These are phyloP conservation scores for Vaccinium myrtillus DNA, from an alignment of 148 eudicot species.

Conservation along the genomic window DNA sequence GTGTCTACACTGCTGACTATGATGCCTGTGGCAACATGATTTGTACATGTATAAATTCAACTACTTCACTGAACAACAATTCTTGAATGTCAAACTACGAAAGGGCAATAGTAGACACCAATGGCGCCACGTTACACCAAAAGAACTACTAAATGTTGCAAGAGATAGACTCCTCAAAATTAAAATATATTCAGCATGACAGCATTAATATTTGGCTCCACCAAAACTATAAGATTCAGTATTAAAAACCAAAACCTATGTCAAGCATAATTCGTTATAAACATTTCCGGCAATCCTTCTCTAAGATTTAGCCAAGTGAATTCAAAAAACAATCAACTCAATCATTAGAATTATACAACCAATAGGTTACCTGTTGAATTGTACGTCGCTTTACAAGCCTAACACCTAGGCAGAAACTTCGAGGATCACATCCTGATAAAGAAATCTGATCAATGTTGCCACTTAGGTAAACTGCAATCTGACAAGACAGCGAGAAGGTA, in stretches of 20 bases:
- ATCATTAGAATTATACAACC: not conserved
- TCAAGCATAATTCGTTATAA: not conserved
- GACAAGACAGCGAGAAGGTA: conserved; percentile 21
- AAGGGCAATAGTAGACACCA: not conserved
- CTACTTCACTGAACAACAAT: not conserved
- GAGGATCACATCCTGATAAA: conserved; percentile 76
- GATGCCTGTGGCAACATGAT: not conserved
- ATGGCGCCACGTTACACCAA: not conserved
- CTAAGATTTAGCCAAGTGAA: not conserved
- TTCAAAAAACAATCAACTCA: not conserved
- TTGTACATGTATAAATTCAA: not conserved
- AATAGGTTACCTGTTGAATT: conserved; percentile 58
- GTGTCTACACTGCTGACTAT: too few species aligned
- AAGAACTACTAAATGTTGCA: not conserved
- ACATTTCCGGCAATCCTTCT: not conserved
- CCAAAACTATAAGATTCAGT: not conserved
- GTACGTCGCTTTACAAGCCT: conserved; percentile 77
- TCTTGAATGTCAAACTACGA: not conserved
- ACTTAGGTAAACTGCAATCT: conserved; percentile 61
- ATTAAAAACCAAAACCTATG: not conserved
- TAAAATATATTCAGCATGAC: not conserved
- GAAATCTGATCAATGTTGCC: conserved; percentile 78
- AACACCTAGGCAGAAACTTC: conserved; percentile 83
- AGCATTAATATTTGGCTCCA: not conserved
- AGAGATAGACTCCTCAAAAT: not conserved